Evolutionary conservation across 176 grass and related monocot genomes (phyloP).

Genomic region (Microstegium vimineum): DNA sequence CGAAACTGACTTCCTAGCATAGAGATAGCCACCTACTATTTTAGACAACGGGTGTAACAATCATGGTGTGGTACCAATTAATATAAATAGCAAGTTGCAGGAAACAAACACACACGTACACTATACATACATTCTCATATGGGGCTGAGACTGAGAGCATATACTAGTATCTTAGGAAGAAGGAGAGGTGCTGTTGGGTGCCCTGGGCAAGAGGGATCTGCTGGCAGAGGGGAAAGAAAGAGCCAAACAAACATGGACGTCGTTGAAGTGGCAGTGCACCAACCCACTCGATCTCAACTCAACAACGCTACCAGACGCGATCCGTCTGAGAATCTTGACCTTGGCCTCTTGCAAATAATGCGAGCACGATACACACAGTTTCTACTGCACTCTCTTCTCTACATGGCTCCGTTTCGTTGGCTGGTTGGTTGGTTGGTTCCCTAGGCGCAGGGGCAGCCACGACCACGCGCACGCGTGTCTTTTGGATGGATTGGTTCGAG

Average conservation of each 20-base stretch:
- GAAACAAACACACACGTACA: background rate
- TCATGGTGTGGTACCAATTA: background rate
- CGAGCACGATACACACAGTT: background rate
- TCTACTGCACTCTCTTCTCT: too few species aligned
- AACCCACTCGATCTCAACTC: slow-evolving; percentile 27
- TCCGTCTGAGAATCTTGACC: slow-evolving; percentile 98
- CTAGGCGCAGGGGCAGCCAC: slow-evolving; percentile 10
- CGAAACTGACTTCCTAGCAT: background rate
- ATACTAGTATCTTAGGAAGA: background rate
- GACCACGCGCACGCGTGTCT: background rate
- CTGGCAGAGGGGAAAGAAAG: background rate
- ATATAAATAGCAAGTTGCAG: background rate
- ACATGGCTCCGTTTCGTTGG: background rate
- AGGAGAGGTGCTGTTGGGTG: background rate
- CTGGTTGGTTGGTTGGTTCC: background rate
- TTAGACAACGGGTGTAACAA: background rate
- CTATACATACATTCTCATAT: background rate
- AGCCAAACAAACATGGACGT: background rate
- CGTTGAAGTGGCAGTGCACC: slow-evolving; percentile 26
- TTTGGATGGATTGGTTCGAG: background rate
- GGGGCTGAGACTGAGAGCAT: background rate
- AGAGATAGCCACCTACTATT: background rate
- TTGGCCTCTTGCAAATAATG: slow-evolving; percentile 55
- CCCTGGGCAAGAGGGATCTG: slow-evolving; percentile 37
- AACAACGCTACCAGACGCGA: slow-evolving; percentile 44